Evolutionary conservation across 2,329 filamentous ascomycete genomes (phyloP), one percentile per base, ranked within the genome.

Genomic region (Elsinoe necatrix): DNA sequence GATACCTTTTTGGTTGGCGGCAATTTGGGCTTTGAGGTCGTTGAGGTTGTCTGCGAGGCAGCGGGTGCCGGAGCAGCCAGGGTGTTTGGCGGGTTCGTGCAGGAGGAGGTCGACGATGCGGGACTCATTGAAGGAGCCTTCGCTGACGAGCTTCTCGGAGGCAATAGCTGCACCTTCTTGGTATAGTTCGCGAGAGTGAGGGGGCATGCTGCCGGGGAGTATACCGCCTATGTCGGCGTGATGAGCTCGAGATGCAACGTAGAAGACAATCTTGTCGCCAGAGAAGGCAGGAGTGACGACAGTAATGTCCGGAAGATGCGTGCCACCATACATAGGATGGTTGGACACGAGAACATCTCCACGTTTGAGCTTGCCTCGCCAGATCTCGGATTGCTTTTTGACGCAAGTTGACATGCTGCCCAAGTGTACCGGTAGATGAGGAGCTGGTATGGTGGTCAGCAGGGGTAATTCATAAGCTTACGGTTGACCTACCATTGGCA

Each of bases 351-450:
- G 79, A 0, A 93, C 88, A 67, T 93, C 88, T 29, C 88, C 88
- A 57, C 80, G 83, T 64, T 87, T 86, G 54, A 93, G 73, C 62
- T 85, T 88, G 4, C 85, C 86, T 63, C 83, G 79, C 87, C 87
- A 93, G 57, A 91, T 88, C 63, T 86, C 80, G 4, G 87, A 85
- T 71, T 92, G 87, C 48, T 86, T 86, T 58, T 81, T 78, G 1
- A 92, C 86, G 51, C 87, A 90, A 8, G 87, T 91, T n/a, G 85
- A 87, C 87, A 92, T 90, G 48, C 84, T 89, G 25, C 87, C 87
- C 9, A 93, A 74, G 66, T 92, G 88, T 0, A 91, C 87, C 0
- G 88, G 88, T 11, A 93, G 73, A 73, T 93, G 87, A 0, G 88
- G 88, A 16, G 88, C 69, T 58, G 20, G 31, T 3, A 20, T 21